Conservation (phyloP, 1,284 basidiomycete genomes). For the Naganishia albida region DNA sequence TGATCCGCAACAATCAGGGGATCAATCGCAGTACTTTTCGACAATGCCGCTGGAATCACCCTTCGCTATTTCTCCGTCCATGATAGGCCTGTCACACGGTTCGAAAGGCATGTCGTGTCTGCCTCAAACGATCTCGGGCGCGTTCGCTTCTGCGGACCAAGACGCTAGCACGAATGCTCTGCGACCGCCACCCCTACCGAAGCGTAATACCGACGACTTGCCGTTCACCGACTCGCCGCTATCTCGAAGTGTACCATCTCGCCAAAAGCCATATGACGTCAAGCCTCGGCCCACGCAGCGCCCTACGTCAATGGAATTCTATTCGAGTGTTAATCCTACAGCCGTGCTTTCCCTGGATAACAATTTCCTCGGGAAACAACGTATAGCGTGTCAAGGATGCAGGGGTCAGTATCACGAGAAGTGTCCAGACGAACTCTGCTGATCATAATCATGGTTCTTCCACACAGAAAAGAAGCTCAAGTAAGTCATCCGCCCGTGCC, state of each 20-base stretch:
- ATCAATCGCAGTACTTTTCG: not conserved
- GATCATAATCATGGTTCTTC: not conserved
- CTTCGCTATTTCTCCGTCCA: not conserved
- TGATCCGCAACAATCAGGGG: not conserved
- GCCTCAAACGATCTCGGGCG: not conserved
- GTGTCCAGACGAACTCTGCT: not conserved
- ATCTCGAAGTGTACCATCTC: not conserved
- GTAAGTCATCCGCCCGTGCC: not conserved
- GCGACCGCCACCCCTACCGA: not conserved
- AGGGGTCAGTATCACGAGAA: not conserved
- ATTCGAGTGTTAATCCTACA: not conserved
- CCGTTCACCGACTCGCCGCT: slow-evolving; percentile 13
- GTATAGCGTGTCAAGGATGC: slow-evolving; percentile 24
- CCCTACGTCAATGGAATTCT: not conserved
- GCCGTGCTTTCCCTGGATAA: not conserved
- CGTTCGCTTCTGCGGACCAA: not conserved
- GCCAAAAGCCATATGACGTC: slow-evolving; percentile 2
- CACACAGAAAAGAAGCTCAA: slow-evolving; percentile 23
- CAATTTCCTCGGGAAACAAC: slow-evolving; percentile 11
- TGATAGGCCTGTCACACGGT: not conserved
- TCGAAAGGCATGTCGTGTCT: not conserved
- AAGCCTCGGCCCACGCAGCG: not conserved
- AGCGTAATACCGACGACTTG: slow-evolving; percentile 5
- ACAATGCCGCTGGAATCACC: not conserved
- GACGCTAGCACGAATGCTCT: not conserved